Base-by-base conservation (phyloP, 768 basidiomycete genomes). In the Saitozyma sp. region DNA sequence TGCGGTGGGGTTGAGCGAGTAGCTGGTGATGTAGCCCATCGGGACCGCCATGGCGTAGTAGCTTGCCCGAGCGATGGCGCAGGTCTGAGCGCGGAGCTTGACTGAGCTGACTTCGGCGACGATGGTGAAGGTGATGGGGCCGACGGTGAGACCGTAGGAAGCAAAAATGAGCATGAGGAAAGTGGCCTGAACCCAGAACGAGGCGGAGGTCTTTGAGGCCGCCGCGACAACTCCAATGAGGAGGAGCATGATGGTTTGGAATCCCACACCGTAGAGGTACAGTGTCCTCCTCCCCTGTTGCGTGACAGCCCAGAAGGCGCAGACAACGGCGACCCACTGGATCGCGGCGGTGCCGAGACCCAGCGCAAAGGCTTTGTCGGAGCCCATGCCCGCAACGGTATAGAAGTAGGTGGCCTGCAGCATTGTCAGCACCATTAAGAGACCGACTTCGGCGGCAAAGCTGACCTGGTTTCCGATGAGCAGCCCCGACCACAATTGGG, bases 1-100 rank as follows among this genome's bases (percentile, higher is more conserved):
- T 14, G 66, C 72, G 29, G 69, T 72, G 10, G 70, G 70, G 58
- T 69, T 72, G n/a, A 72, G 61, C 67, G 68, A 62, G 62, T 70
- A 65, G 8, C 67, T 63, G 16, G 50, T 61, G 52, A 69, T 64
- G 66, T 54, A 17, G 17, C 49, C 67, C 43, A 58, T 61, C 17
- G 68, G 65, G 14, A 73, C 70, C 45, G 65, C 66, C 43, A 65
- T 55, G 53, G 70, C 58, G 63, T 73, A 69, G 64, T 69, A 73
- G 2, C 57, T n/a, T 9, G 68, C 68, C 46, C 71, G 63, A 43
- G 65, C 71, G 54, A 73, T 60, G 50, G 63, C 71, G 29, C 64
- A 70, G 5, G 66, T 68, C 20, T 66, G 56, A 2, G 69, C 58
- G 43, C 69, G 42, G 8, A 70, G 56, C 20, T 66, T 56, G 55